Conservation (phyloP, 1,284 basidiomycete genomes). For the Sanghuangporus baumii region DNA sequence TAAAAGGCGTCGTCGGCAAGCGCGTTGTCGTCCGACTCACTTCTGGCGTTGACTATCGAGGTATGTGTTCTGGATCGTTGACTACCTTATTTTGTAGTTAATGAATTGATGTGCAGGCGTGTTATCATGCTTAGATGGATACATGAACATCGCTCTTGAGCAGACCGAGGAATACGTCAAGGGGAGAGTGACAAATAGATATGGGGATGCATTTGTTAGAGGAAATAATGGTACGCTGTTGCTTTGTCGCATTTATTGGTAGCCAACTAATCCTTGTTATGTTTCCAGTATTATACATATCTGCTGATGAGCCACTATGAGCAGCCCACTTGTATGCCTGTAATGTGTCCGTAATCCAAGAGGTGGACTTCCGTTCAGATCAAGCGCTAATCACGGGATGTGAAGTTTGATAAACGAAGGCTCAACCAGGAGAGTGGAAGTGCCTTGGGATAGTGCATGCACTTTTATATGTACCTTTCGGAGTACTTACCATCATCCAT, state of each 20-base stretch:
- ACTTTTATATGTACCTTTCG: too few relatives aligned
- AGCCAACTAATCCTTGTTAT: slow-evolving; percentile 2
- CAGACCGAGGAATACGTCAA: slow-evolving; percentile 95
- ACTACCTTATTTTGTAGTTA: not conserved
- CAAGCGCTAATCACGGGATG: too few relatives aligned
- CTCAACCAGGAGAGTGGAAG: too few relatives aligned
- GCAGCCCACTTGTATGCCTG: not conserved
- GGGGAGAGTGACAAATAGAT: slow-evolving; percentile 79
- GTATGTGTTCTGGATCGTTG: slow-evolving; percentile 38
- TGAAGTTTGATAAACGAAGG: too few relatives aligned
- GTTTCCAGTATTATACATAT: slow-evolving; percentile 38
- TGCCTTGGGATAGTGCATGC: too few relatives aligned
- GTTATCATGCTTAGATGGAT: slow-evolving; percentile 95
- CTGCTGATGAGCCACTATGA: slow-evolving; percentile 35
- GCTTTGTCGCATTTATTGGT: not conserved
- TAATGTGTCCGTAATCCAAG: not conserved
- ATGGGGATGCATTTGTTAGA: slow-evolving; percentile 92
- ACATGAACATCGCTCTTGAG: slow-evolving; percentile 98
- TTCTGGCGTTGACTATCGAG: slow-evolving; percentile 95
- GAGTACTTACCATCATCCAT: too few relatives aligned
- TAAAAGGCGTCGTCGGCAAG: slow-evolving; percentile 94
- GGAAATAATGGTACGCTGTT: slow-evolving; percentile 87
- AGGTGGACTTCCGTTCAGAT: too few relatives aligned
- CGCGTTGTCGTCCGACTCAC: slow-evolving; percentile 90
- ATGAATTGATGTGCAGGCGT: slow-evolving; percentile 52